phyloP scores from a whole-genome alignment of 257 asterid species.

The Solanum virginianum region DNA sequence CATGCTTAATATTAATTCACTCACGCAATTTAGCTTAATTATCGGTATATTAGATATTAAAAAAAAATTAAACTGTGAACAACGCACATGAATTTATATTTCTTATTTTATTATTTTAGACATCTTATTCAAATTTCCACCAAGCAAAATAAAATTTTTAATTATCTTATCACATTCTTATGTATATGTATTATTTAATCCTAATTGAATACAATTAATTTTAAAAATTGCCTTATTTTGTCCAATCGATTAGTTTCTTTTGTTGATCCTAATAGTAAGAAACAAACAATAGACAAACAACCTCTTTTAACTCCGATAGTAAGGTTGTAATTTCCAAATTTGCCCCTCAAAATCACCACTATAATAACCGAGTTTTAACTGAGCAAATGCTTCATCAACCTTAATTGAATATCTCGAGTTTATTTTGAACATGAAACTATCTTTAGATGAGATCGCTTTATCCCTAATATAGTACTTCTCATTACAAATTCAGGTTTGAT shows the following conservation, averaged over 20 bases:
- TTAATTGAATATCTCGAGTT: background rate
- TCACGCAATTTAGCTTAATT: background rate
- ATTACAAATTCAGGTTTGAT: background rate
- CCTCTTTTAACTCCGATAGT: background rate
- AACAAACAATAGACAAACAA: background rate
- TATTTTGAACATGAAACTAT: background rate
- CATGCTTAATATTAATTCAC: conserved; percentile 1
- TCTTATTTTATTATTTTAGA: background rate
- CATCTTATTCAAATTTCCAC: background rate
- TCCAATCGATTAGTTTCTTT: background rate
- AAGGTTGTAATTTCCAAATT: background rate
- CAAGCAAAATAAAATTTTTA: background rate
- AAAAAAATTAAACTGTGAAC: background rate
- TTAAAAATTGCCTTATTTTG: background rate
- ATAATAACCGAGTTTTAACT: background rate
- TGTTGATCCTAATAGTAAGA: background rate
- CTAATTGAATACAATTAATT: background rate
- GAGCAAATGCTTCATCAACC: background rate
- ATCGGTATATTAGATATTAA: background rate
- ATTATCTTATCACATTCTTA: background rate
- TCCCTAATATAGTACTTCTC: background rate
- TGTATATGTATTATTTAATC: background rate
- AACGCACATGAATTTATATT: background rate
- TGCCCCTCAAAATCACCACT: background rate
- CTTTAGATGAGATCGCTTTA: background rate